A percentile compares a stretch with the other conserved stretches of the same genome.
Conservation (phyloP, 805 yeast genomes). For the Wickerhamomyces subpelliculosus region DNA sequence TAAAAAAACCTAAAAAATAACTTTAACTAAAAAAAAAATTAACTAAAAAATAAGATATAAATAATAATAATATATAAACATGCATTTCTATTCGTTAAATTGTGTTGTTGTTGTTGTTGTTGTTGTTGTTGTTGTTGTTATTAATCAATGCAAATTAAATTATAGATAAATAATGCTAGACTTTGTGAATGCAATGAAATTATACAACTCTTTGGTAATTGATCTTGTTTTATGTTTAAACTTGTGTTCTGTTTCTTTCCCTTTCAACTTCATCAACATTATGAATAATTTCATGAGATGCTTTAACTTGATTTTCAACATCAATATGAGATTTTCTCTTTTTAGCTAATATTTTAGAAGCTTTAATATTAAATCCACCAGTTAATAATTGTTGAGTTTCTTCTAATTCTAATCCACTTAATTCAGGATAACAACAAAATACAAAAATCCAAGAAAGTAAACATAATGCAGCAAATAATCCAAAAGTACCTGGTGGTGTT, state of each 20-base stretch:
- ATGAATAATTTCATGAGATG: slow-evolving; percentile 18
- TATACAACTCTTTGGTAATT: no score
- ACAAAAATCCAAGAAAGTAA: slow-evolving; percentile 65
- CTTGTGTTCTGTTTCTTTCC: no score
- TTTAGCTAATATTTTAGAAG: slow-evolving; percentile 48
- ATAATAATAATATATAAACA: no score
- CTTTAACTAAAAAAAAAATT: not conserved
- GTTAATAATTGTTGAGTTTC: slow-evolving; percentile 79
- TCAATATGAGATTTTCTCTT: slow-evolving; percentile 27
- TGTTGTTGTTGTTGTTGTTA: no score
- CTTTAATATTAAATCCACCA: slow-evolving; percentile 81
- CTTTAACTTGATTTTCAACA: slow-evolving; percentile 18
- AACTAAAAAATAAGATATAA: not conserved
- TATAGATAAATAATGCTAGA: no score
- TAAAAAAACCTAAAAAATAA: no score
- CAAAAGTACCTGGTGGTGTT: slow-evolving; percentile 93
- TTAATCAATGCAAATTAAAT: no score
- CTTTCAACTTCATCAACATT: not conserved
- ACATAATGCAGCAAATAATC: slow-evolving; percentile 81
- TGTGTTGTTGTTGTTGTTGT: no score
- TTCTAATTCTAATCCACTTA: slow-evolving; percentile 83
- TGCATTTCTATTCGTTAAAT: no score
- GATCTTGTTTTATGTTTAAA: no score
- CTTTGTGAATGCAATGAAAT: no score
- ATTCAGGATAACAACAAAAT: slow-evolving; percentile 85